Evolutionary conservation across 2,329 filamentous ascomycete species (phyloP).

Genomic region (Albifimbria verrucaria): DNA sequence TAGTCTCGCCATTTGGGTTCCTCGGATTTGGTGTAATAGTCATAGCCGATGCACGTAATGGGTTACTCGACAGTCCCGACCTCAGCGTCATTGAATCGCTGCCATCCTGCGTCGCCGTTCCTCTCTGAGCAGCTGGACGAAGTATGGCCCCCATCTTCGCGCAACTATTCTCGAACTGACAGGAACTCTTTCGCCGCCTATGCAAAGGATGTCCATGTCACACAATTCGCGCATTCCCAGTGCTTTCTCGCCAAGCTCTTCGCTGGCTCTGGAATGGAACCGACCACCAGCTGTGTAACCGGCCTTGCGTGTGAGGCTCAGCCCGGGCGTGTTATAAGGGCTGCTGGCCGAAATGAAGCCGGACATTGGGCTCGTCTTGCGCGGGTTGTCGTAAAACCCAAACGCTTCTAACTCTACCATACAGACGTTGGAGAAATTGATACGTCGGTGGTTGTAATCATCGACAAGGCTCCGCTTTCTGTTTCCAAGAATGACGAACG

Average conservation of each 20-base stretch:
- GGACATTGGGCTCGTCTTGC: slow-evolving; percentile 72
- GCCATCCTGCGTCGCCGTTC: slow-evolving; percentile 67
- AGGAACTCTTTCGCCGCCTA: slow-evolving; percentile 86
- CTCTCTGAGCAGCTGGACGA: slow-evolving; percentile 88
- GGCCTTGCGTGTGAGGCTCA: slow-evolving; percentile 56
- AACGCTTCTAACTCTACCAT: slow-evolving; percentile 97
- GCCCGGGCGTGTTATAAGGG: slow-evolving; percentile 56
- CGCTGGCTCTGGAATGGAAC: slow-evolving; percentile 70
- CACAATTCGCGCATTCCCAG: slow-evolving; percentile 78
- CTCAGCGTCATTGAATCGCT: slow-evolving; percentile 74
- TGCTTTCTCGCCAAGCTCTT: slow-evolving; percentile 80
- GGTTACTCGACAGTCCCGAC: slow-evolving; percentile 55
- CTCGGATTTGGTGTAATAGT: slow-evolving; percentile 74
- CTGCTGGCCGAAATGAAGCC: slow-evolving; percentile 81
- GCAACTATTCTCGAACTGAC: slow-evolving; percentile 89
- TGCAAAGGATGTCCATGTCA: slow-evolving; percentile 95
- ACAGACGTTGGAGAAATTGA: slow-evolving; percentile 96
- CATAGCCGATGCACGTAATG: slow-evolving; percentile 72
- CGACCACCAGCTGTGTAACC: slow-evolving; percentile 71
- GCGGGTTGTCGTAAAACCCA: slow-evolving; percentile 93
- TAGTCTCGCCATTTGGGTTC: slow-evolving; percentile 42
- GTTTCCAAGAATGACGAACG: slow-evolving; percentile 93
- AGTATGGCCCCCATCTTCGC: slow-evolving; percentile 91
- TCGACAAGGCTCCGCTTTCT: slow-evolving; percentile 91
- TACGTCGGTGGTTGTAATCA: slow-evolving; percentile 95